Evolutionary conservation across 2,329 filamentous ascomycete genomes (phyloP).

Genomic region (Monosporascus cannonballus): DNA sequence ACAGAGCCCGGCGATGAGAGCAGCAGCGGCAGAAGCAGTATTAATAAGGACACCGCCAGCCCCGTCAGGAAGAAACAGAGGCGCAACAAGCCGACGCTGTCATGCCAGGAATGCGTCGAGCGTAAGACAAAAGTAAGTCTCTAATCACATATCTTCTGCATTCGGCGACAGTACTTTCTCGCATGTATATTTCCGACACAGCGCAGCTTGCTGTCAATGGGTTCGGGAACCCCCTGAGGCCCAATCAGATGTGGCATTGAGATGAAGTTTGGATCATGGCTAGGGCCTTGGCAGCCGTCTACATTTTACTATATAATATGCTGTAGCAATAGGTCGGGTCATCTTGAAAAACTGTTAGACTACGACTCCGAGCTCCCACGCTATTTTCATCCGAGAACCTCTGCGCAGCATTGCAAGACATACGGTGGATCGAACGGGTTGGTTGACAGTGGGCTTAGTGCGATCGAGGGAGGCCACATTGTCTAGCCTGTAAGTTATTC

Average conservation of each 20-base stretch:
- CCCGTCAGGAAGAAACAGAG: constrained; percentile 68
- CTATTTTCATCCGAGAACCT: not conserved
- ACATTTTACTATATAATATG: not conserved
- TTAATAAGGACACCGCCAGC: constrained; percentile 18
- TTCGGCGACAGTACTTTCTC: not conserved
- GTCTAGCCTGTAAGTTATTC: constrained; percentile 51
- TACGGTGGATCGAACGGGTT: not conserved
- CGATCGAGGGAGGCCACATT: constrained; percentile 66
- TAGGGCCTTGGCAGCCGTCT: not conserved
- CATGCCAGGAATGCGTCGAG: constrained; percentile 74
- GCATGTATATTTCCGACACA: not conserved
- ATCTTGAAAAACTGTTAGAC: not conserved
- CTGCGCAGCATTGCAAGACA: not conserved
- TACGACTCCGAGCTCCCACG: not conserved
- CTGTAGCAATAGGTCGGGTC: not conserved
- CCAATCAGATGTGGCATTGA: not conserved
- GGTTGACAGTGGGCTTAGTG: constrained; percentile 43
- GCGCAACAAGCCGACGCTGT: constrained; percentile 76
- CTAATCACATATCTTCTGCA: constrained; percentile 3
- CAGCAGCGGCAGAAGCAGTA: constrained; percentile 19
- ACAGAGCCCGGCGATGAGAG: constrained; percentile 24
- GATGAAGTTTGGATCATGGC: not conserved
- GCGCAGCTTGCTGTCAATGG: not conserved
- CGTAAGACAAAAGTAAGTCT: constrained; percentile 68
- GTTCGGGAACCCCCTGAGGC: not conserved